phyloP scores from a whole-genome alignment of 345 rosid genomes.

The Durio zibethinus region DNA sequence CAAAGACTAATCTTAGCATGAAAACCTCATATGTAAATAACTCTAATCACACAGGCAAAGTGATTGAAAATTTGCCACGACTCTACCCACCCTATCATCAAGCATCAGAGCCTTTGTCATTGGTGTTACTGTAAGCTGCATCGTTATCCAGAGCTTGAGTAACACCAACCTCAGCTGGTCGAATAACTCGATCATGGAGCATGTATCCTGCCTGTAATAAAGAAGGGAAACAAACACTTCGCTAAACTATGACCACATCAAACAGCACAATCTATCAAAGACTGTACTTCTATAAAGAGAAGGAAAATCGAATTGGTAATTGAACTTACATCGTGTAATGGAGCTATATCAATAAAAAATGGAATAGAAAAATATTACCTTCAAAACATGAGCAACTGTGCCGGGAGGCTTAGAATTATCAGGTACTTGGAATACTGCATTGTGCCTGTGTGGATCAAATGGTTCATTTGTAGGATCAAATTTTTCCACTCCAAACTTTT shows the following conservation, averaged over 20 bases:
- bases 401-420: slow-evolving; percentile 86
- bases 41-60: slow-evolving; percentile 17
- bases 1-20: slow-evolving; percentile 5
- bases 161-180: slow-evolving; percentile 97
- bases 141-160: slow-evolving; percentile 47
- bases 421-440: slow-evolving; percentile 73
- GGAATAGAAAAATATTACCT: slow-evolving; percentile 41
- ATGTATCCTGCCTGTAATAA: slow-evolving; percentile 73
- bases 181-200: slow-evolving; percentile 70
- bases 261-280: too few relatives aligned
- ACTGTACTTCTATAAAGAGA: neutral
- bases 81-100: slow-evolving; percentile 20
- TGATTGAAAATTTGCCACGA: neutral
- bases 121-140: slow-evolving; percentile 15
- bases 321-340: neutral
- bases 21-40: slow-evolving; percentile 4
- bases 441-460: slow-evolving; percentile 87
- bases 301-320: neutral
- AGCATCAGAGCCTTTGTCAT: slow-evolving; percentile 33
- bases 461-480: slow-evolving; percentile 74
- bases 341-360: neutral
- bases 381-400: slow-evolving; percentile 73
- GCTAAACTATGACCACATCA: too few relatives aligned
- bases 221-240: neutral
- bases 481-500: slow-evolving; percentile 67